A percentile compares a stretch with the other conserved stretches of the same genome.
Evolutionary conservation across 495 filamentous ascomycete genomes (phyloP).

Genomic region (Tuber umbilicatum): DNA sequence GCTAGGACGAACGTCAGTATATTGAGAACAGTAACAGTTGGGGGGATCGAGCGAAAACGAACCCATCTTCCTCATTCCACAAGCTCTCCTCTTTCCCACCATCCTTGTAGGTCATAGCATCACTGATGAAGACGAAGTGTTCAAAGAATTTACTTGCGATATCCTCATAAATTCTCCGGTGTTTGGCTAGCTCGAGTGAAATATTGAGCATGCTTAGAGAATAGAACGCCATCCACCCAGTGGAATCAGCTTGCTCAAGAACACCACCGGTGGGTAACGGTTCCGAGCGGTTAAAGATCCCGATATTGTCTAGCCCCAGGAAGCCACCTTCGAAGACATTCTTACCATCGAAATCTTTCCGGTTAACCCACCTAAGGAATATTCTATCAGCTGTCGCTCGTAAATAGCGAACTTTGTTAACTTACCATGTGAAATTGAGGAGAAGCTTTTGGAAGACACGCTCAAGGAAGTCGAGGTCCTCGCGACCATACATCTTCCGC

Average conservation of each 20-base stretch:
- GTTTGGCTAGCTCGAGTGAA: conserved; percentile 85
- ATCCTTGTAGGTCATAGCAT: conserved; percentile 88
- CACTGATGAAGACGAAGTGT: conserved; percentile 94
- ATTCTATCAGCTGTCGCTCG: conserved; percentile 31
- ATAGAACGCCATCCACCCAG: conserved; percentile 98
- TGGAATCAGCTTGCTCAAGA: conserved; percentile 92
- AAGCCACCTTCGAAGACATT: conserved; percentile 97
- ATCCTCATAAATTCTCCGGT: conserved; percentile 93
- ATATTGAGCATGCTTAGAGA: conserved; percentile 95
- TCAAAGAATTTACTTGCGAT: conserved; percentile 99
- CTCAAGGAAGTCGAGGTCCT: conserved; percentile 92
- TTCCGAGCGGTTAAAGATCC: conserved; percentile 95
- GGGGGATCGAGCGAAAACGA: conserved; percentile 19
- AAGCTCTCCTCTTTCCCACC: conserved; percentile 74
- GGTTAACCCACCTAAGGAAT: conserved; percentile 69
- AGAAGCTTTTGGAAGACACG: conserved; percentile 93
- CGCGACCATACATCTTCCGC: conserved; percentile 88
- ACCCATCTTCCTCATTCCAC: conserved; percentile 88
- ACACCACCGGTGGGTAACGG: conserved; percentile 88
- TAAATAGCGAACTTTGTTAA: conserved; percentile 59
- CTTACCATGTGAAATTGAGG: conserved; percentile 98
- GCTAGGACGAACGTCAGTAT: conserved; percentile 32
- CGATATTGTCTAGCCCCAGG: conserved; percentile 94
- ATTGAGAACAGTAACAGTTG: neutral
- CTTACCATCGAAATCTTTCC: conserved; percentile 87